A percentile compares a stretch with the other conserved stretches of the same genome.
Conservation (phyloP, 1,139 yeast genomes). For the Taiozyma sp. region DNA sequence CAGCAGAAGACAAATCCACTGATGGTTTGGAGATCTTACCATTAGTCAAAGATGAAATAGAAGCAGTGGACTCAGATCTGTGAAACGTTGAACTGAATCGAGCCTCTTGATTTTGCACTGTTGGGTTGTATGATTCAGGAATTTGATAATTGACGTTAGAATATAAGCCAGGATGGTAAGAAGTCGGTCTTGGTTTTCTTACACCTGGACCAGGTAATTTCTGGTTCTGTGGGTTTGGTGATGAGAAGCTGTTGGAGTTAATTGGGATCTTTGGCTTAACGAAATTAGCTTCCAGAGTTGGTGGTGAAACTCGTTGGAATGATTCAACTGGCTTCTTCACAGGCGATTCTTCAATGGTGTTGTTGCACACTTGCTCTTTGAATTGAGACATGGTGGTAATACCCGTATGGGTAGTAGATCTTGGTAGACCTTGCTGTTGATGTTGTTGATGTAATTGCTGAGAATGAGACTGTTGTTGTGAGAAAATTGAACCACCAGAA, state of each 20-base stretch:
- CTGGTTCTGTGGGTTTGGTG: slow-evolving; percentile 13
- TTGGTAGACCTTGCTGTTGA: slow-evolving; percentile 28
- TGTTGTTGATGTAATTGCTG: slow-evolving; percentile 24
- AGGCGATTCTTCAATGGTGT: slow-evolving; percentile 46
- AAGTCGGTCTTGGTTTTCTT: slow-evolving; percentile 73
- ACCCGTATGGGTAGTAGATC: slow-evolving; percentile 42
- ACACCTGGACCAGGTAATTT: slow-evolving; percentile 28
- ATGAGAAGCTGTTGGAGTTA: slow-evolving; percentile 12
- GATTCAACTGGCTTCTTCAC: slow-evolving; percentile 9
- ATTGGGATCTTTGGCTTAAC: slow-evolving; percentile 22
- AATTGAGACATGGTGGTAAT: slow-evolving; percentile 12
- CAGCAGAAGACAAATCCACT: slow-evolving; percentile 28
- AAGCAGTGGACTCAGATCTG: slow-evolving; percentile 46
- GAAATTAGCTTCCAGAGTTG: slow-evolving; percentile 4
- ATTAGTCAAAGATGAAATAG: slow-evolving; percentile 16
- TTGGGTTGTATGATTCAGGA: neutral
- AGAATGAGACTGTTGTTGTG: slow-evolving; percentile 9
- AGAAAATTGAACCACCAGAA: slow-evolving; percentile 11
- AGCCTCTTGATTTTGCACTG: neutral
- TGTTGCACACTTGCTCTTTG: slow-evolving; percentile 13
- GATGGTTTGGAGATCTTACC: slow-evolving; percentile 27
- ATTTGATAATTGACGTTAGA: slow-evolving; percentile 13
- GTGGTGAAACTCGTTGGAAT: neutral
- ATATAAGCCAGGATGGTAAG: slow-evolving; percentile 60
- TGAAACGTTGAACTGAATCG: slow-evolving; percentile 30